Conservation (phyloP, 345 rosid genomes). For the Carallia pectinifolia region DNA sequence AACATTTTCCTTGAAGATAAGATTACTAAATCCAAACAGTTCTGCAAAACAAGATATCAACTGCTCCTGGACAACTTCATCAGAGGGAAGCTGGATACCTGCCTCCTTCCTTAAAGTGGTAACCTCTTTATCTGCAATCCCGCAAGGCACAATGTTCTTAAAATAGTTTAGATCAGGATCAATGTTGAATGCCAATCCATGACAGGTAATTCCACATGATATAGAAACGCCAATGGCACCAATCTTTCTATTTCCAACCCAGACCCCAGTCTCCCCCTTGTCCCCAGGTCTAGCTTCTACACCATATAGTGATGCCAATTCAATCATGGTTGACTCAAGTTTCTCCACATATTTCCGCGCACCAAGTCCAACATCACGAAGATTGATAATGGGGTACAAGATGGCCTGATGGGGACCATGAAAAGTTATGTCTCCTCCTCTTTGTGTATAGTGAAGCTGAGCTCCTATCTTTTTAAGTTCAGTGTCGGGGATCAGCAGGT, state of each 20-base stretch:
- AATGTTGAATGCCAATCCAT: constrained; percentile 80
- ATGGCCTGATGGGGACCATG: constrained; percentile 89
- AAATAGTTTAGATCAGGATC: constrained; percentile 82
- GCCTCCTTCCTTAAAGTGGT: constrained; percentile 78
- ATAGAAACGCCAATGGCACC: constrained; percentile 90
- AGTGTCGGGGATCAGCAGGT: constrained; percentile 57
- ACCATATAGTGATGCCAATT: constrained; percentile 62
- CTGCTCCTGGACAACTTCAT: constrained; percentile 70
- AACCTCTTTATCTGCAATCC: constrained; percentile 81
- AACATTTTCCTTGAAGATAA: constrained; percentile 49
- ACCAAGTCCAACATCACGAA: constrained; percentile 66
- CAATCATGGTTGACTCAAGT: constrained; percentile 72
- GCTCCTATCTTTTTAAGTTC: constrained; percentile 73
- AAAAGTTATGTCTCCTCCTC: constrained; percentile 92
- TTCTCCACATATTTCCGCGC: constrained; percentile 78
- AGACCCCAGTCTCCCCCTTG: constrained; percentile 79
- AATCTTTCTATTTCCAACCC: constrained; percentile 88
- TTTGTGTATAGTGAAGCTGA: constrained; percentile 80
- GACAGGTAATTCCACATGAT: constrained; percentile 74
- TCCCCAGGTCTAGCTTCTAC: constrained; percentile 65
- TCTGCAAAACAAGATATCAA: constrained; percentile 67
- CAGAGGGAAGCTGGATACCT: constrained; percentile 52
- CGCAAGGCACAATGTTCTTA: constrained; percentile 88
- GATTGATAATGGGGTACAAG: constrained; percentile 72
- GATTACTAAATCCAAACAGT: constrained; percentile 48